Conservation (phyloP, 192 early-diverging fungal genomes). For the Podila horticola region DNA sequence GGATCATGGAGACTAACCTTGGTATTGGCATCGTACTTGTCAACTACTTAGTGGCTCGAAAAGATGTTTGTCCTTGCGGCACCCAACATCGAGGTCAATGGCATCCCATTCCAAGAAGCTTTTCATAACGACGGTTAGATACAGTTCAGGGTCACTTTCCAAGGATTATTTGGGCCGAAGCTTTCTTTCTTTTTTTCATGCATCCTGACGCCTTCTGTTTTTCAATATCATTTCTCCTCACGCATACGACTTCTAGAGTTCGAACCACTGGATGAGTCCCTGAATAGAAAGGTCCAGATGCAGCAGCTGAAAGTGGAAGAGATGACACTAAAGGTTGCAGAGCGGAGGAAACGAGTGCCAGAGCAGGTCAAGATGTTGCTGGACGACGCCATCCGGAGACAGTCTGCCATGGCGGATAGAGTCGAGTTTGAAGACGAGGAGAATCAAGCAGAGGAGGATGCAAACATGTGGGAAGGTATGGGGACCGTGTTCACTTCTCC, state of each 20-base stretch:
- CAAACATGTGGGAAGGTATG: conserved; percentile 4
- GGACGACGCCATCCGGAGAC: conserved; percentile 49
- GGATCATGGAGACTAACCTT: not conserved
- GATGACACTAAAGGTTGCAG: conserved; percentile 43
- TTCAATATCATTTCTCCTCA: not conserved
- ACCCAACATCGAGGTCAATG: conserved; percentile 48
- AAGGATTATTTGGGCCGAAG: too few species aligned
- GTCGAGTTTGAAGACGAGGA: conserved; percentile 43
- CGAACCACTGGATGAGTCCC: conserved; percentile 53
- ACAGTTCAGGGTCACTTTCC: too few species aligned
- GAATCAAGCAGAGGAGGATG: conserved; percentile 12
- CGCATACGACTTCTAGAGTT: conserved; percentile 20
- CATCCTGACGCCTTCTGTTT: not conserved
- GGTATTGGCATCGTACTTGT: not conserved
- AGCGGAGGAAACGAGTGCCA: conserved; percentile 53
- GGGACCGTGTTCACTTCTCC: too few species aligned
- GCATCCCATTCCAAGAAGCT: conserved; percentile 50
- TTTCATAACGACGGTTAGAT: conserved; percentile 43
- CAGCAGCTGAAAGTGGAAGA: conserved; percentile 48
- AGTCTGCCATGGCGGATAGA: conserved; percentile 49
- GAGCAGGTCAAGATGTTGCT: conserved; percentile 56
- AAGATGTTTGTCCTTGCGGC: conserved; percentile 45
- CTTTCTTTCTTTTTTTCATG: not conserved
- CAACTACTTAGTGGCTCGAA: conserved; percentile 49
- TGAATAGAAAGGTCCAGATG: conserved; percentile 27